Conservation (phyloP, 73 alveolate species). For the Paramecium sonneborni region DNA sequence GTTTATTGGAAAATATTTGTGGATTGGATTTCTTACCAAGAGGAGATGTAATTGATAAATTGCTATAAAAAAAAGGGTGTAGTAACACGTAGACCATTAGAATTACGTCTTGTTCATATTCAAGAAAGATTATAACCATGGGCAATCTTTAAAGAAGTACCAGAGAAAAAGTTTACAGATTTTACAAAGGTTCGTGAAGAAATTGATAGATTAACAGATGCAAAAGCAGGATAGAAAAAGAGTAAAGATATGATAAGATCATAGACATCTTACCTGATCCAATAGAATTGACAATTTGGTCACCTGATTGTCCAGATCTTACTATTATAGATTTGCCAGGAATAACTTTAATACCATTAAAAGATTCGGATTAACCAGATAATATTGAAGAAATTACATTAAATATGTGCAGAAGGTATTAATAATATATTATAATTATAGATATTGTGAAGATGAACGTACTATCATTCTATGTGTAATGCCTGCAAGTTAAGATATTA, state of each 20-base stretch:
- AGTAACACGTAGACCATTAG: constrained; percentile 95
- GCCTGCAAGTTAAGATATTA: constrained; percentile 95
- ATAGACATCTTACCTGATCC: constrained; percentile 74
- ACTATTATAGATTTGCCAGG: constrained; percentile 95
- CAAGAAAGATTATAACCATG: constrained; percentile 69
- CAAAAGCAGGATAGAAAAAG: constrained; percentile 89
- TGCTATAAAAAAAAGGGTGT: constrained; percentile 76
- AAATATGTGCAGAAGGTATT: constrained; percentile 66
- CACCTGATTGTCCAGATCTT: constrained; percentile 88
- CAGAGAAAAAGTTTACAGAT: constrained; percentile 75
- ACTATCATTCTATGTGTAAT: constrained; percentile 91
- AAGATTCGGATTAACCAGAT: constrained; percentile 72
- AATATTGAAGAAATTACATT: constrained; percentile 72
- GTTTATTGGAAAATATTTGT: constrained; percentile 82
- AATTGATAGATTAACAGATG: constrained; percentile 91
- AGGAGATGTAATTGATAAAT: constrained; percentile 77
- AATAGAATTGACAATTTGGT: constrained; percentile 76
- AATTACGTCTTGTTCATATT: constrained; percentile 87
- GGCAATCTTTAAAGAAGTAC: constrained; percentile 76
- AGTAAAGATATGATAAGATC: background rate
- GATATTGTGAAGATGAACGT: constrained; percentile 88
- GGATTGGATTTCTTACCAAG: constrained; percentile 93
- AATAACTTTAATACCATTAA: constrained; percentile 80
- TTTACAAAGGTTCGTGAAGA: constrained; percentile 82
- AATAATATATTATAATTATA: background rate